A percentile compares a stretch with the other conserved stretches of the same genome.
These are phyloP conservation scores for Blastomyces emzantsi DNA, from an alignment of 2,329 filamentous ascomycete genomes.

Conservation along the genomic window DNA sequence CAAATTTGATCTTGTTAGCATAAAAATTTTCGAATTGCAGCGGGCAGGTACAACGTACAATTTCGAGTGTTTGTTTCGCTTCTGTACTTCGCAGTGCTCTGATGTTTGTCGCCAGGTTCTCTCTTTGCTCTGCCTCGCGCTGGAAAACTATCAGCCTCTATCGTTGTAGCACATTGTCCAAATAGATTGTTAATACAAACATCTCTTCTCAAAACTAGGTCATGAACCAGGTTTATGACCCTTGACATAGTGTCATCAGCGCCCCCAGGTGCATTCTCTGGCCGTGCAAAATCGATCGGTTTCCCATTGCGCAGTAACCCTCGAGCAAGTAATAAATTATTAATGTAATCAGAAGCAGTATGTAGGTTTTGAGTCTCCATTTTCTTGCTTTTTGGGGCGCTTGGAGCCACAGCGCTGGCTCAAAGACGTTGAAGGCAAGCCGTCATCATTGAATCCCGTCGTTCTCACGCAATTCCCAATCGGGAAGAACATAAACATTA, in stretches of 20 bases:
- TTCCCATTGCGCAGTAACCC: conserved; percentile 51
- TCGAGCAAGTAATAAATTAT: conserved; percentile 56
- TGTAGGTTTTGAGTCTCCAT: conserved; percentile 46
- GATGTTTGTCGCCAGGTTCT: conserved; percentile 69
- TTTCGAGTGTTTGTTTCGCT: conserved; percentile 61
- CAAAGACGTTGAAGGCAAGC: conserved; percentile 7
- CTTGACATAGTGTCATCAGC: conserved; percentile 65
- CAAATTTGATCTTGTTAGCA: background rate
- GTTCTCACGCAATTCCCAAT: conserved; percentile 24
- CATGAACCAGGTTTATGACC: conserved; percentile 89
- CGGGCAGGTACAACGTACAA: conserved; percentile 40
- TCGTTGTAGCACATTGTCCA: conserved; percentile 43
- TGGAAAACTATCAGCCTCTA: conserved; percentile 30
- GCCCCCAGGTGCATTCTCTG: conserved; percentile 51
- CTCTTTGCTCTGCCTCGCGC: conserved; percentile 84
- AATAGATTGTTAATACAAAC: conserved; percentile 54
- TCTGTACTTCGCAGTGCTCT: conserved; percentile 67
- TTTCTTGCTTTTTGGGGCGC: conserved; percentile 9
- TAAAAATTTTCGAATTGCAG: conserved; percentile 6
- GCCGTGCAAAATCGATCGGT: conserved; percentile 68
- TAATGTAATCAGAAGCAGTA: conserved; percentile 55
- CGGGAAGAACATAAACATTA: conserved; percentile 38
- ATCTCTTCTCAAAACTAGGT: conserved; percentile 81
- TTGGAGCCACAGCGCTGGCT: conserved; percentile 3
- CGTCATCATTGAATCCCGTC: background rate